These are phyloP conservation scores for Fraxinus paxiana DNA, from an alignment of 305 asterid genomes.

Conservation along the genomic window DNA sequence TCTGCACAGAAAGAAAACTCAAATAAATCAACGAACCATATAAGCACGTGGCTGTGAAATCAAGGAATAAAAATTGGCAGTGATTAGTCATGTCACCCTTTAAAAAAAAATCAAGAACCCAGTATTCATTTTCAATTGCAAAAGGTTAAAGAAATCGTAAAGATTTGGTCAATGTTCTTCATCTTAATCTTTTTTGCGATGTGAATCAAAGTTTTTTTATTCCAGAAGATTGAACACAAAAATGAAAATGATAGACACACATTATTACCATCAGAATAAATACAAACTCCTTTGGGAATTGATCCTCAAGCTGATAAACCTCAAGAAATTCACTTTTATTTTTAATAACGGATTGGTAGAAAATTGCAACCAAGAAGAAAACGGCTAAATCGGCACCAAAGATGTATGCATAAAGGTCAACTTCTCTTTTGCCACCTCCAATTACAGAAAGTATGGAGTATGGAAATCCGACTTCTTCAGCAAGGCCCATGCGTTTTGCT, in stretches of 20 bases:
- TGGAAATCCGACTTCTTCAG: conserved; percentile 68
- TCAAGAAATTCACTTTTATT: conserved; percentile 89
- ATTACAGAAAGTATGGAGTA: conserved; percentile 73
- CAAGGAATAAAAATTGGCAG: conserved; percentile 3
- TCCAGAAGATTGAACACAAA: conserved; percentile 9
- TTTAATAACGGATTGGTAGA: conserved; percentile 90
- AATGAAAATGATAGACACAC: conserved; percentile 11
- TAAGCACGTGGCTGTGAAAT: neutral
- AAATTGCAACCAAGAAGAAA: conserved; percentile 86
- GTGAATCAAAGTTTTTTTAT: neutral
- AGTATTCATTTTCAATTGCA: neutral
- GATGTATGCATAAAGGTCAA: conserved; percentile 88
- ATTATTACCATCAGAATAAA: conserved; percentile 76
- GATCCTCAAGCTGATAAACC: conserved; percentile 97
- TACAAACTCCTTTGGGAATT: conserved; percentile 89
- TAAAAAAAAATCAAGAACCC: neutral
- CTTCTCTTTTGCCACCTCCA: conserved; percentile 95
- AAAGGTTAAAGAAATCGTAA: neutral
- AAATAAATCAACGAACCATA: conserved; percentile 9
- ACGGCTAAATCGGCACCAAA: conserved; percentile 89
- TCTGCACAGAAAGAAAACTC: conserved; percentile 52
- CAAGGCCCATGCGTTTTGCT: conserved; percentile 53
- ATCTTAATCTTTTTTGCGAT: neutral
- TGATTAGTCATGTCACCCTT: neutral
- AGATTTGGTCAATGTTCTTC: neutral